Conservation (phyloP, 2,329 filamentous ascomycete species). For the Penicillium oxalicum region DNA sequence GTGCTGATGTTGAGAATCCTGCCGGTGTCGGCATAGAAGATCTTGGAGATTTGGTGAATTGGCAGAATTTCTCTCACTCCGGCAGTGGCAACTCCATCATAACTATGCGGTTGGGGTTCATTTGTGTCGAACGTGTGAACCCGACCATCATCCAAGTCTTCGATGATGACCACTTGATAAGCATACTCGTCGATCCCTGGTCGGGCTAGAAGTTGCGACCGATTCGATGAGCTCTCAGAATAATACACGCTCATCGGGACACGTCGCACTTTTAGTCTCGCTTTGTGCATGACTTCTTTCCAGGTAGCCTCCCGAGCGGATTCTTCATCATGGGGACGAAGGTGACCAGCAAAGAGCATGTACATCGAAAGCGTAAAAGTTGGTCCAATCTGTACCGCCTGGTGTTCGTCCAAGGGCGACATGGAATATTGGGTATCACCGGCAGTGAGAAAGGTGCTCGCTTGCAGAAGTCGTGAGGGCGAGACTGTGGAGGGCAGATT, state of each 20-base stretch:
- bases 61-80: slow-evolving; percentile 63
- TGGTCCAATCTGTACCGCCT: slow-evolving; percentile 75
- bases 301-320: slow-evolving; percentile 65
- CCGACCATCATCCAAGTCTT: slow-evolving; percentile 70
- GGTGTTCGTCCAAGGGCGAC: slow-evolving; percentile 43
- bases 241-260: slow-evolving; percentile 53
- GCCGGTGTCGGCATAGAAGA: slow-evolving; percentile 88
- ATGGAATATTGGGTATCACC: slow-evolving; percentile 77
- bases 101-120: slow-evolving; percentile 51
- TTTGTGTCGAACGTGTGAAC: slow-evolving; percentile 61
- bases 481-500: slow-evolving; percentile 77
- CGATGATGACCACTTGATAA: slow-evolving; percentile 75
- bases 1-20: slow-evolving; percentile 78
- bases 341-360: slow-evolving; percentile 86
- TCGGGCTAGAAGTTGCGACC: slow-evolving; percentile 32
- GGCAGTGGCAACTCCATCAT: slow-evolving; percentile 55
- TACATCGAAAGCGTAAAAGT: slow-evolving; percentile 83
- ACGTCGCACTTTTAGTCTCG: slow-evolving; percentile 71
- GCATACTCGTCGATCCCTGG: slow-evolving; percentile 58
- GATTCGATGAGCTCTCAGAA: slow-evolving; percentile 10
- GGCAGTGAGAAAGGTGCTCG: slow-evolving; percentile 81
- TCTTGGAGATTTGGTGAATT: slow-evolving; percentile 73
- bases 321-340: slow-evolving; percentile 52
- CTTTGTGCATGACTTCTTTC: slow-evolving; percentile 96
- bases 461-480: slow-evolving; percentile 82